Conservation (phyloP, 148 eudicot genomes). For the Rhododendron vialii region DNA sequence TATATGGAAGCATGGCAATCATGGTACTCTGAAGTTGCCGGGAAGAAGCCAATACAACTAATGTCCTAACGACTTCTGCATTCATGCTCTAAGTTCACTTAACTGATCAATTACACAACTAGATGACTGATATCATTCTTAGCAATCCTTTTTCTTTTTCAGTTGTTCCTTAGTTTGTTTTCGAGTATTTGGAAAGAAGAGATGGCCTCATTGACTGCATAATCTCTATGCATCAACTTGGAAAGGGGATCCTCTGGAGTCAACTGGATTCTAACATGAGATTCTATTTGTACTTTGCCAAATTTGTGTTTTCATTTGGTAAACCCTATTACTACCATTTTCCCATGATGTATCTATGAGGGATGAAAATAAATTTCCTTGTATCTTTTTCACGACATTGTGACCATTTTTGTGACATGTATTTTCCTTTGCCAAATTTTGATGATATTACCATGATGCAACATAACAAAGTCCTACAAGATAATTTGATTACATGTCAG, state of each 20-base stretch:
- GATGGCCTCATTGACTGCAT: conserved; percentile 28
- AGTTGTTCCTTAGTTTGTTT: neutral
- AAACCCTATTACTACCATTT: neutral
- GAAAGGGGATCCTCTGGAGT: neutral
- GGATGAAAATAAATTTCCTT: neutral
- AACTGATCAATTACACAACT: neutral
- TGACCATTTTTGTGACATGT: neutral
- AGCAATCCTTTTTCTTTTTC: neutral
- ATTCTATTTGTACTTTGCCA: neutral
- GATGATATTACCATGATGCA: neutral
- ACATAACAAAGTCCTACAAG: neutral
- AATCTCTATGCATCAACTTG: conserved; percentile 27
- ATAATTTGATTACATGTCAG: neutral
- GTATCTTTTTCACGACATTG: neutral
- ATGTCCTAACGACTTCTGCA: conserved; percentile 26
- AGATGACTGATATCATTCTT: neutral
- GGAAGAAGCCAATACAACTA: conserved; percentile 49
- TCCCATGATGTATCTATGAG: neutral
- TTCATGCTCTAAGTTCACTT: too few species aligned
- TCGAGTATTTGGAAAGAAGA: neutral
- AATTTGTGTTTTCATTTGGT: neutral
- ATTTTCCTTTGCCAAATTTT: neutral
- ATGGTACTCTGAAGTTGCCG: conserved; percentile 81
- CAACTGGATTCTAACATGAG: neutral
- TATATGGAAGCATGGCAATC: conserved; percentile 84